Percentiles rank a stretch among this genome's conserved stretches.
Conservation (phyloP, 2,329 filamentous ascomycete genomes). For the Colletotrichum sp. region DNA sequence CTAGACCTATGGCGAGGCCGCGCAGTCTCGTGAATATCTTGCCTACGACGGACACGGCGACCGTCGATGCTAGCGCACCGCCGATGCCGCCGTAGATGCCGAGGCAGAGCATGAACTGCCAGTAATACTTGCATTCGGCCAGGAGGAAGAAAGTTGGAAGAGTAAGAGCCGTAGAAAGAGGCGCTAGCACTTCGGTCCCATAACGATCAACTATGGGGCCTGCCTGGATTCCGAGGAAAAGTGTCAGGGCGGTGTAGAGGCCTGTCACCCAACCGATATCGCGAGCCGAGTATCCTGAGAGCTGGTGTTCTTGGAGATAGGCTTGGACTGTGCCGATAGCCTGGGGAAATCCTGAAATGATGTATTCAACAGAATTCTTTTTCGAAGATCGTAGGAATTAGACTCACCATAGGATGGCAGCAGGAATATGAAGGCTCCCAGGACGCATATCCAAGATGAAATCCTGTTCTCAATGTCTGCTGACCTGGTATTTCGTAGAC, state of each 20-base stretch:
- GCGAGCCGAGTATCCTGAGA: constrained; percentile 41
- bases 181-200: constrained; percentile 43
- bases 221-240: constrained; percentile 50
- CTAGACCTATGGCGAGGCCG: constrained; percentile 27
- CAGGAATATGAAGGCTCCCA: neutral
- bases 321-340: constrained; percentile 51
- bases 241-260: constrained; percentile 46
- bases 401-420: neutral
- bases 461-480: neutral
- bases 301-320: constrained; percentile 48
- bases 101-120: constrained; percentile 51
- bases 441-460: neutral
- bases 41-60: constrained; percentile 34
- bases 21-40: constrained; percentile 29
- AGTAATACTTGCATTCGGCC: constrained; percentile 49
- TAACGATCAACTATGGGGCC: constrained; percentile 53
- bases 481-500: neutral
- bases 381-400: neutral
- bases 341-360: constrained; percentile 45
- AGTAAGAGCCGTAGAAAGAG: constrained; percentile 38
- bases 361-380: neutral
- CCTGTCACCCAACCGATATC: constrained; percentile 57
- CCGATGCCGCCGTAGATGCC: constrained; percentile 48
- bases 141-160: constrained; percentile 47
- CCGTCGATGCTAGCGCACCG: constrained; percentile 40